Evolutionary conservation across 2,329 filamentous ascomycete species (phyloP), one percentile per base, ranked within the genome.

Genomic region (Colletotrichum chrysophilum): DNA sequence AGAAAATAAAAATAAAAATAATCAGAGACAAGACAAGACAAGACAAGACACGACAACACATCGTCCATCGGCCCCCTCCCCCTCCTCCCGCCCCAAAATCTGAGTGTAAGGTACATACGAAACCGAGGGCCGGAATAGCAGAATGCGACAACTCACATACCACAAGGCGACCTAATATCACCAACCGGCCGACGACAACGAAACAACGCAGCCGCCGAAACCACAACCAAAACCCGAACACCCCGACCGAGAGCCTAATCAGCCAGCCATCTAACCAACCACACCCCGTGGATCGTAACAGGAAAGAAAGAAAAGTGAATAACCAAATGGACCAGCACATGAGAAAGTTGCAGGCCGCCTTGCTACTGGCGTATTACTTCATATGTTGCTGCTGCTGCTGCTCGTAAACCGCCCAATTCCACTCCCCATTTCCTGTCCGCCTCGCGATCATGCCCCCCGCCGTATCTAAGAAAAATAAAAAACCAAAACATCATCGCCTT

Each of bases 101-200:
- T 48, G 8, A 43, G 36, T n/a, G 34, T 7, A 7, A 36, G 34
- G 16, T 43, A n/a, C 36, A 43, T 43, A n/a, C 36, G 36, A 43
- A 43, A 5, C 36, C 36, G 16, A 43, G 36, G 36, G 36, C 36
- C 36, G 36, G 36, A 43, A 43, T 43, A n/a, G 55, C 13, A 56
- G 48, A 70, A 67, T 68, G 65, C 64, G 70, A 76, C 70, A 58
- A 30, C 55, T 76, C 76, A 66, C 66, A 70, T 73, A 13, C 36
- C 66, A 76, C 70, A 70, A 34, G 43, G n/a, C 55, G 14, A 43
- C 36, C 36, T 21, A 36, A 26, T 26, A 34, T 36, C 60, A 62
- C 28, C 30, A 34, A n/a, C 16, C 60, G 32, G 9, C 32, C 13
- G 36, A n/a, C 16, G 16, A 43, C 36, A n/a, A 43, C 36, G 36